These are phyloP conservation scores for Tricholoma hemisulphureum DNA, from an alignment of 768 basidiomycete genomes.

Conservation along the genomic window DNA sequence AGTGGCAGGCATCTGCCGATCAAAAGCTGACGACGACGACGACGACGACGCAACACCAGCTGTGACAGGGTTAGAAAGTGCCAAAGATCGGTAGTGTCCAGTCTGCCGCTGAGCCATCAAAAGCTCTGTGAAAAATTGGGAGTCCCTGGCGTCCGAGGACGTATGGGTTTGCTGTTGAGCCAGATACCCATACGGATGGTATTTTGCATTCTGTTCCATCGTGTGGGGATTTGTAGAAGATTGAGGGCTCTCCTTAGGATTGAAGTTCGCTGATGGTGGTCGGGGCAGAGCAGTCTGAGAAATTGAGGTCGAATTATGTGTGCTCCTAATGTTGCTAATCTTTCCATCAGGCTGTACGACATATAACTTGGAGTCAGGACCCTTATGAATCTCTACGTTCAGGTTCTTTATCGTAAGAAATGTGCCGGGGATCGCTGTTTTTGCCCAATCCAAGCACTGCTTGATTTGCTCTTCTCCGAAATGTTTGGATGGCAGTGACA, in stretches of 20 bases:
- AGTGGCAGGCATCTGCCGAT: background rate
- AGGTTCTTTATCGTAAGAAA: background rate
- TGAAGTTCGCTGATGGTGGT: background rate
- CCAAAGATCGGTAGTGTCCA: conserved; percentile 5
- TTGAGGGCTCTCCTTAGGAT: background rate
- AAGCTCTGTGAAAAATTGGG: background rate
- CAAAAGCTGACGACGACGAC: background rate
- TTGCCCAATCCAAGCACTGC: background rate
- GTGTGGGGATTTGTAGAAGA: background rate
- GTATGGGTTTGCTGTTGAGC: background rate
- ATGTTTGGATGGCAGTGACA: background rate
- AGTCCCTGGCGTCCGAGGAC: background rate
- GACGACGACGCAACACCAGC: background rate
- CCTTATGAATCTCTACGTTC: conserved; percentile 4
- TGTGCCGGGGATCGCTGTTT: background rate
- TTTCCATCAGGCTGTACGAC: background rate
- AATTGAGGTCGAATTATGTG: background rate
- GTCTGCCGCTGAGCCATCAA: background rate
- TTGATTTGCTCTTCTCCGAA: too few species aligned
- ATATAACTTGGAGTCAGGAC: background rate
- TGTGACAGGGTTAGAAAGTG: background rate
- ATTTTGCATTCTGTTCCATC: background rate
- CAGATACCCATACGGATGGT: background rate
- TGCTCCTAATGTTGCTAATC: background rate
- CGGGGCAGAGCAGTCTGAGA: background rate